A percentile compares a stretch with the other conserved stretches of the same genome.
Evolutionary conservation across 179 eudicot genomes (phyloP).

Genomic region (Carnegiea gigantea): DNA sequence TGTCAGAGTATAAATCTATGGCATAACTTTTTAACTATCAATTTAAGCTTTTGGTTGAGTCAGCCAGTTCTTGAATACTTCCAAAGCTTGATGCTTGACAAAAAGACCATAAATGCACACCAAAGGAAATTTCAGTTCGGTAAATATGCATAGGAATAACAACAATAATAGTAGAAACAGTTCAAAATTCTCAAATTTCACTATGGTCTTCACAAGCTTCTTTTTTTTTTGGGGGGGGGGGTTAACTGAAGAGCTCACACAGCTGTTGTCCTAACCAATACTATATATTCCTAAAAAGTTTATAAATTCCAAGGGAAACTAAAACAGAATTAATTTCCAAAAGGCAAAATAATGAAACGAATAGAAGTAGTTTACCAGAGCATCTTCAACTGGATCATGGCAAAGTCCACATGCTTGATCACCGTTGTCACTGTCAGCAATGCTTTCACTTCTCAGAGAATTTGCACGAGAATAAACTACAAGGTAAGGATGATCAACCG

Average conservation of each 20-base stretch:
- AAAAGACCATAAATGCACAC: neutral
- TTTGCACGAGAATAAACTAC: slow-evolving; percentile 77
- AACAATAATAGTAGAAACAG: neutral
- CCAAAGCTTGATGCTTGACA: neutral
- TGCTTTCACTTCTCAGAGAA: slow-evolving; percentile 37
- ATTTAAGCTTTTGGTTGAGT: no score
- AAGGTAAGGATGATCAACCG: slow-evolving; percentile 98
- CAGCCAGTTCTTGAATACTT: no score
- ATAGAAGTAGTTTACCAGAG: slow-evolving; percentile 47
- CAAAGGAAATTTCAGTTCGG: neutral
- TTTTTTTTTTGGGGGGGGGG: no score
- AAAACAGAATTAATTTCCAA: neutral
- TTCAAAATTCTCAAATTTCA: neutral
- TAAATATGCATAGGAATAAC: neutral
- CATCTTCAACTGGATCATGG: slow-evolving; percentile 76
- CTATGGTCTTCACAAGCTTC: neutral
- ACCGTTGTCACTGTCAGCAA: slow-evolving; percentile 35
- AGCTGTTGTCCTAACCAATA: neutral
- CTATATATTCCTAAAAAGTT: neutral
- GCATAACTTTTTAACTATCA: no score
- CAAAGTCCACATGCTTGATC: slow-evolving; percentile 74
- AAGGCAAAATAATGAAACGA: slow-evolving; percentile 9
- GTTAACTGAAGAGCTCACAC: neutral
- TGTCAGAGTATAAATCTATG: no score
- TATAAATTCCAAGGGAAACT: neutral